Evolutionary conservation across 2,329 filamentous ascomycete genomes (phyloP), one percentile per base, ranked within the genome.

Genomic region (Cyphellophora attinorum): DNA sequence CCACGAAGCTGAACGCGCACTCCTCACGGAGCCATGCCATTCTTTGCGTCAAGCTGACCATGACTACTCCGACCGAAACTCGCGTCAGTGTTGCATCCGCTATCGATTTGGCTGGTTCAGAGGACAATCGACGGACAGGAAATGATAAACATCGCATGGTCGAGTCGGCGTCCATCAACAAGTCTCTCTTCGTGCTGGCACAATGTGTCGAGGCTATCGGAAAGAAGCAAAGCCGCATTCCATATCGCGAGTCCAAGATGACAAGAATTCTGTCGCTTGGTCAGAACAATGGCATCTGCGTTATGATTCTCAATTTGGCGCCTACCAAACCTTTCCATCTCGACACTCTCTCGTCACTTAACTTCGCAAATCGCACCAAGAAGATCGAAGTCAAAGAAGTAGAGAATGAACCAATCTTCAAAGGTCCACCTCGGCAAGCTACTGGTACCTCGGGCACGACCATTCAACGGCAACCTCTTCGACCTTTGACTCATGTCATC

Each of bases 81-180:
- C 76, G 71, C 40, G 73, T 88, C 51, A 93, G 85, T 63, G 91
- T 81, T 3, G 86, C 84, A 11, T 94, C 85, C 2, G 88, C 86
- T 51, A 96, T 96, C 57, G 89, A 96, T 60, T 69, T 96, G 49
- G 89, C 89, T 37, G 89, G 89, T 27, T 95, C 88, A 1, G 91
- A 96, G 60, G 89, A 96, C 59, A 96, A 96, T 56, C 74, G 89
- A 31, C 72, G 89, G 32, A 96, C 89, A 0, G 89, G 94, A 34
- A 96, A 96, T 57, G 85, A 80, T 50, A 91, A 88, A 56, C 86
- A 94, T 57, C 74, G 89, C 16, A 68, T 96, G 55, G 75, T 94
- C n/a, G 89, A 96, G 59, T 94, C 86, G 25, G 86, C 89, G 0
- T 89, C 85, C 52, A 96, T 96, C 67, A 96, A 96, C 70, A 96